Evolutionary conservation across 768 basidiomycete genomes (phyloP).

Genomic region (Podaxis mareebaensis): DNA sequence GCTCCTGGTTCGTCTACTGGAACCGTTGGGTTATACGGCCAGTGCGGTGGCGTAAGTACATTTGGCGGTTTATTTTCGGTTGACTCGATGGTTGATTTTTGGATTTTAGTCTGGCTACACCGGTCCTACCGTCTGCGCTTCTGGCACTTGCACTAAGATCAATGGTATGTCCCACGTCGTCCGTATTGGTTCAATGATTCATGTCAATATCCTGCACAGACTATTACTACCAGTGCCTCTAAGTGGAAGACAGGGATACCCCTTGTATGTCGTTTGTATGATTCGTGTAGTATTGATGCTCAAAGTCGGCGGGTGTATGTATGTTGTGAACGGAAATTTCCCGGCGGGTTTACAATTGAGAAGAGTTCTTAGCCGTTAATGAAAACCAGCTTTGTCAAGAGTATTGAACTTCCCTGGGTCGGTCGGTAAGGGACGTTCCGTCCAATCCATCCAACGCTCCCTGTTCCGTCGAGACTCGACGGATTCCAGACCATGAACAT

Average conservation of each 20-base stretch:
- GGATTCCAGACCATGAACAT: neutral
- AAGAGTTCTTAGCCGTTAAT: no score
- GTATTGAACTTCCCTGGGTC: neutral
- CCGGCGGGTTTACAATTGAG: neutral
- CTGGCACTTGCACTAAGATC: conserved; percentile 14
- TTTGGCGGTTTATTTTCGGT: neutral
- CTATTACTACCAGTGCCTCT: conserved; percentile 16
- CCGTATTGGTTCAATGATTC: neutral
- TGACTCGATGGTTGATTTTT: neutral
- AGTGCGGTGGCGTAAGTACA: conserved; percentile 23
- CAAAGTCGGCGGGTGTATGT: neutral
- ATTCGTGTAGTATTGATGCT: neutral
- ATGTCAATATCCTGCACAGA: neutral
- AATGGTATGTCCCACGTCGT: conserved; percentile 7
- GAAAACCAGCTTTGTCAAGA: neutral
- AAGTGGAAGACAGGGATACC: neutral
- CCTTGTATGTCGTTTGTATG: neutral
- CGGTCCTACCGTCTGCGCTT: conserved; percentile 10
- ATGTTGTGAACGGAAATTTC: neutral
- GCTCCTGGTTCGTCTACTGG: conserved; percentile 10
- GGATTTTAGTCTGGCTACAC: neutral
- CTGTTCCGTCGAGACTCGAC: neutral
- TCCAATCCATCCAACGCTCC: neutral
- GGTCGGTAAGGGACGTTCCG: no score
- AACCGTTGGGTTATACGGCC: conserved; percentile 21